phyloP scores from a whole-genome alignment of 768 basidiomycete genomes.

The Neoboletus subvelutipes region DNA sequence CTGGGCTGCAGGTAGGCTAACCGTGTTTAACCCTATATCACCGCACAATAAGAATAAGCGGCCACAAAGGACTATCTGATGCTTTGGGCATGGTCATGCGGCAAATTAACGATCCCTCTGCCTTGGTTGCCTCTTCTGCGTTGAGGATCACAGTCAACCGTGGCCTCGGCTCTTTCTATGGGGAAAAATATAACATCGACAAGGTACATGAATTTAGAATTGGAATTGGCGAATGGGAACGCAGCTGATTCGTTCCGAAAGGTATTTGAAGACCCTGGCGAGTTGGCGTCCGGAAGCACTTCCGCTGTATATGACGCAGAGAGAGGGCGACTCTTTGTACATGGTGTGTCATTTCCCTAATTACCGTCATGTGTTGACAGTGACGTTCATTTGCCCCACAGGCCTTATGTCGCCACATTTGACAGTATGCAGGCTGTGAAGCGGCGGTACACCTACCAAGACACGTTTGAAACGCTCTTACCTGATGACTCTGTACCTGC shows the following conservation, averaged over 20 bases:
- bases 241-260: constrained; percentile 27
- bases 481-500: neutral
- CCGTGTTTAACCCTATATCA: neutral
- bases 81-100: constrained; percentile 33
- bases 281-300: constrained; percentile 54
- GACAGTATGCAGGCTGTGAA: constrained; percentile 33
- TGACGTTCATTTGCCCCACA: constrained; percentile 13
- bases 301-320: constrained; percentile 54
- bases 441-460: neutral
- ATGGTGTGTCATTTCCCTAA: constrained; percentile 42
- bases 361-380: constrained; percentile 3
- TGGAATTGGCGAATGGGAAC: neutral
- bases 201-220: constrained; percentile 40
- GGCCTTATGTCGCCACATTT: constrained; percentile 37
- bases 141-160: constrained; percentile 54
- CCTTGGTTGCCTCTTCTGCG: constrained; percentile 47
- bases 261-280: constrained; percentile 70
- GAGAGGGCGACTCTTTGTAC: constrained; percentile 52
- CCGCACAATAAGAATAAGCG: neutral
- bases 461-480: constrained; percentile 4
- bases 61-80: constrained; percentile 43
- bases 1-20: constrained; percentile 56
- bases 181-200: constrained; percentile 57
- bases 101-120: constrained; percentile 44
- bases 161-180: constrained; percentile 51